Evolutionary conservation across 2,329 filamentous ascomycete species (phyloP).

Genomic region (Penicillium sp.): DNA sequence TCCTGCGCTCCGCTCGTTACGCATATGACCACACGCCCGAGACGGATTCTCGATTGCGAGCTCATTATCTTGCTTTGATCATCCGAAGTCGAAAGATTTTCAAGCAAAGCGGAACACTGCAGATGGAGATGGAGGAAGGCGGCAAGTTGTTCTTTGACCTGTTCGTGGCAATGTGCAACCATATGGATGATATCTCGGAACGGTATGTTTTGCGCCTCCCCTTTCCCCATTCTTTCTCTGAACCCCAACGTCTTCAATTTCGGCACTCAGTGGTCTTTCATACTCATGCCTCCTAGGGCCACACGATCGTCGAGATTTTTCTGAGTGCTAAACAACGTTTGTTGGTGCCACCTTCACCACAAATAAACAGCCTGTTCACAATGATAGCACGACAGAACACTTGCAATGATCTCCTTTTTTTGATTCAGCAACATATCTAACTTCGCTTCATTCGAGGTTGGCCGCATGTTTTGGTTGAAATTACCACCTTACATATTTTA

Average conservation of each 20-base stretch:
- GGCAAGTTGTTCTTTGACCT: constrained; percentile 97
- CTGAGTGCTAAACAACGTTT: constrained; percentile 39
- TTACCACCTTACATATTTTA: constrained; percentile 32
- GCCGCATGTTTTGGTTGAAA: constrained; percentile 47
- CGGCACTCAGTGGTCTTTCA: constrained; percentile 18
- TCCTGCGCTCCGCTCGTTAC: constrained; percentile 89
- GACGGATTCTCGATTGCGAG: constrained; percentile 86
- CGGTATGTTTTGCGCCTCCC: constrained; percentile 58
- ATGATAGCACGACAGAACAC: constrained; percentile 8
- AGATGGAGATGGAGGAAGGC: constrained; percentile 95
- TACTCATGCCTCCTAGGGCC: constrained; percentile 39
- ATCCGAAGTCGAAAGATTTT: constrained; percentile 97
- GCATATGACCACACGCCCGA: constrained; percentile 95
- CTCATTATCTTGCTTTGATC: constrained; percentile 95
- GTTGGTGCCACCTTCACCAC: not conserved
- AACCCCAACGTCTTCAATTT: constrained; percentile 8
- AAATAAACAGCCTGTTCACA: not conserved
- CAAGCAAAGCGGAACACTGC: constrained; percentile 97
- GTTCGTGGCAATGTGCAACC: constrained; percentile 97
- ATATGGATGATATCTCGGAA: constrained; percentile 93
- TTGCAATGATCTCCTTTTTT: constrained; percentile 23
- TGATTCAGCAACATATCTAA: constrained; percentile 30
- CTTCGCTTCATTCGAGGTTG: constrained; percentile 49
- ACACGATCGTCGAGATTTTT: constrained; percentile 57
- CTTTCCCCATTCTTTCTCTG: constrained; percentile 2